Evolutionary conservation across 805 yeast genomes (phyloP).

Genomic region (Wickerhamomyces bovis): DNA sequence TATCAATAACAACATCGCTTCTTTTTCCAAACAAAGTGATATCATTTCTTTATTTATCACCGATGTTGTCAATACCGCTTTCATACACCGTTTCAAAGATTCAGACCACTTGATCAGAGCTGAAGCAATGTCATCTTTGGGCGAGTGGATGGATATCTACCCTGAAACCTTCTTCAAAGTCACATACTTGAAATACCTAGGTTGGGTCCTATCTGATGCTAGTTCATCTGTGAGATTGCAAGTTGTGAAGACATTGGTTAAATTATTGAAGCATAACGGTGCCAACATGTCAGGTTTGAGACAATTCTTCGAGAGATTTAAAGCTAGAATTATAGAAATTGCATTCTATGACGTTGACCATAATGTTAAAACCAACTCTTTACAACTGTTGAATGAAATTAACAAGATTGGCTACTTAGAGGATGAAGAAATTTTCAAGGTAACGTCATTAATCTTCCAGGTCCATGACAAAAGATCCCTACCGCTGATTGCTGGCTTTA

Average conservation of each 20-base stretch:
- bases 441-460: constrained; percentile 39
- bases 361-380: constrained; percentile 46
- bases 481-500: constrained; percentile 50
- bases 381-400: constrained; percentile 49
- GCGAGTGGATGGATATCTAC: constrained; percentile 63
- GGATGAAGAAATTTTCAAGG: constrained; percentile 43
- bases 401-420: constrained; percentile 58
- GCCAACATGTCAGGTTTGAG: constrained; percentile 57
- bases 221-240: constrained; percentile 56
- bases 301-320: constrained; percentile 74
- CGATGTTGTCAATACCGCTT: constrained; percentile 61
- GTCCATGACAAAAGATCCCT: constrained; percentile 24
- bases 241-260: constrained; percentile 50
- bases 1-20: constrained; percentile 36
- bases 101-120: constrained; percentile 65
- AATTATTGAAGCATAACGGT: constrained; percentile 37
- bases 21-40: constrained; percentile 42
- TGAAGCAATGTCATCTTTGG: constrained; percentile 57
- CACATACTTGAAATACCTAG: constrained; percentile 67
- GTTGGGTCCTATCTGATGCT: constrained; percentile 80
- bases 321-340: constrained; percentile 58
- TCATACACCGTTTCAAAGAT: constrained; percentile 76
- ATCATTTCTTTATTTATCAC: constrained; percentile 50
- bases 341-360: constrained; percentile 49
- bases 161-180: constrained; percentile 72